Conservation (phyloP, 495 filamentous ascomycete species). For the Endocarpon pusillum region DNA sequence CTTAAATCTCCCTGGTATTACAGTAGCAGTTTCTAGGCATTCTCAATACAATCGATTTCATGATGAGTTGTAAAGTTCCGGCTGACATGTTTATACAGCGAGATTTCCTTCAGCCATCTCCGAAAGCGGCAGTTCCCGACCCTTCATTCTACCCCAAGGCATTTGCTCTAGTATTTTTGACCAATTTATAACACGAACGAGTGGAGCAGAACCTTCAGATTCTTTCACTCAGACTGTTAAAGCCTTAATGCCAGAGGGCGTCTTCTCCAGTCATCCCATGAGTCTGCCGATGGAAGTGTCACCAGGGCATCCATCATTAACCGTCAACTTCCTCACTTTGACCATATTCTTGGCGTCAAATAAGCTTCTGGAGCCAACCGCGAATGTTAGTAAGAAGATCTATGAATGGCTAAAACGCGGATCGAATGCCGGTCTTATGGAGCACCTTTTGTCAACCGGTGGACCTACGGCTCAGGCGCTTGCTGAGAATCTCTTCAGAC, state of each 20-base stretch:
- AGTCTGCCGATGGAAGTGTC: slow-evolving; percentile 1
- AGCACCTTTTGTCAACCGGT: slow-evolving; percentile 5
- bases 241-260: slow-evolving; percentile 3
- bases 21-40: no score
- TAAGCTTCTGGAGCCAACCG: slow-evolving; percentile 3
- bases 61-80: no score
- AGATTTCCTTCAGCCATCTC: not conserved
- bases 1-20: no score
- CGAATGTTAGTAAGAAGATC: not conserved
- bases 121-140: not conserved
- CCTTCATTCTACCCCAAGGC: not conserved
- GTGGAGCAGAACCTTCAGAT: not conserved
- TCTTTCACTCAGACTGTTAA: slow-evolving; percentile 2
- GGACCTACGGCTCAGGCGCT: slow-evolving; percentile 7
- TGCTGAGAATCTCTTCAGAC: slow-evolving; percentile 5
- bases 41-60: no score
- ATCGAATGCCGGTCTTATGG: slow-evolving; percentile 1
- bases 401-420: slow-evolving; percentile 5
- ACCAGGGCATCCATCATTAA: not conserved
- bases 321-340: slow-evolving; percentile 2
- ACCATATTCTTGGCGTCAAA: slow-evolving; percentile 7
- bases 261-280: slow-evolving; percentile 1
- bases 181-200: slow-evolving; percentile 1
- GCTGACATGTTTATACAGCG: not conserved
- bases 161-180: slow-evolving; percentile 1